Base-by-base conservation (phyloP, 768 basidiomycete species). In the Candolleomyces efflorescens region DNA sequence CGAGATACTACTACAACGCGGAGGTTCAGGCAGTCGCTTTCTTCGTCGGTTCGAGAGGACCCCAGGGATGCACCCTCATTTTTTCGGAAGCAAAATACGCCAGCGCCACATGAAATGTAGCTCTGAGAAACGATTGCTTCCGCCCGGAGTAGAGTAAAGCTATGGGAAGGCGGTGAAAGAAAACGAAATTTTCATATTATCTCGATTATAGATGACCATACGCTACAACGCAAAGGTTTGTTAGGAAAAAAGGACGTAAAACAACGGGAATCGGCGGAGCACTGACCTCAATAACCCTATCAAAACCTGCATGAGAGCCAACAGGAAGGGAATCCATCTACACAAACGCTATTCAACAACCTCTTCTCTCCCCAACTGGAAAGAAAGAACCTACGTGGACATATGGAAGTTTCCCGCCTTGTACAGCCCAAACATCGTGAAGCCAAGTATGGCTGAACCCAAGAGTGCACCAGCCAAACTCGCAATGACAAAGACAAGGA, bases 261-360 rank as follows among this genome's bases (percentile, higher is more conserved):
- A 22, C 24, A 53, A 36, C 24, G 26, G 17, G 38, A 1, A 22
- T 17, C 17, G 41, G n/a, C 38, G 11, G 27, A 46, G 32, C 26
- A 49, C 46, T 58, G 32, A 73, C 79, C 79, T 77, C 18, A 79
- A 59, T 36, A 78, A 67, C 11, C 77, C 76, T 53, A 76, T 66
- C 13, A 78, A 64, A 37, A 74, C 73, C 58, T 78, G 75, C 50
- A 78, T 71, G 11, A 77, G 59, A 6, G 78, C 79, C 49, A 79
- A 64, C 32, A 79, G 57, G 56, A 79, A 77, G 1, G 79, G 79
- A 51, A 79, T 74, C 79, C 78, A 80, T 36, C 77, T 79, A 59
- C 27, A 37, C 24, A 23, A 23, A 24, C 41, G 23, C 51, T 38
- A 47, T 15, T 49, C 18, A 52, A 32, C 38, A 55, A 45, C 46